Evolutionary conservation across 2,329 filamentous ascomycete genomes (phyloP), one percentile per base, ranked within the genome.

Genomic region (Trichoderma pleuroti): DNA sequence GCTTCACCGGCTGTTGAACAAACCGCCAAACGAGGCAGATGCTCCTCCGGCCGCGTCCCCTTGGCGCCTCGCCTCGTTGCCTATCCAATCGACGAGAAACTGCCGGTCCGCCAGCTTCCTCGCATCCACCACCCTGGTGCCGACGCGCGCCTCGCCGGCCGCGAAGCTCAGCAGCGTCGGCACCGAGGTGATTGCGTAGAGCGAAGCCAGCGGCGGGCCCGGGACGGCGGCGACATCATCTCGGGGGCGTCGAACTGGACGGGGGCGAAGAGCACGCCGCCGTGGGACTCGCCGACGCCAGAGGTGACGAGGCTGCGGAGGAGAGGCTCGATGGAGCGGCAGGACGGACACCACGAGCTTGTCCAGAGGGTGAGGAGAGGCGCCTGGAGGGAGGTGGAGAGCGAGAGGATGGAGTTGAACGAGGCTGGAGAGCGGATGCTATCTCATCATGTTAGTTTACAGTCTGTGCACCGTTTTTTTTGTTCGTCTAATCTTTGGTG

Each of bases 291-390:
- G 70, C 87, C 87, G 3, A 86, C 81, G 63, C 86, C 85, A 4
- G 81, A 81, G 74, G 83, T 81, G 59, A 90, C 77, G 36, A 89
- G 81, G 12, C 82, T 80, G 14, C 76, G 76, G 7, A 90, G 65
- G 12, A 88, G 77, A 5, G 87, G 87, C 5, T 80, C 79, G 28
- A 89, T 82, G 36, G 78, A 77, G 59, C 81, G 82, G 77, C 88
- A 90, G 18, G 86, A 85, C 5, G 83, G 78, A 77, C 88, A 90
- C 80, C 84, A 89, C 9, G 86, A 86, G 0, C 87, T 83, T 0
- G 87, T 88, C 88, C 87, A 90, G 52, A 90, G 80, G 1, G 87
- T 89, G 69, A 90, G 76, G n/a, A 90, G 84, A 3, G 88, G 87
- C 3, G 79, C 84, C 56, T 84, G 82, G 7, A 86, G 81, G 7